These are phyloP conservation scores for Artemisia argyi DNA, from an alignment of 129 eudicot genomes.

Conservation along the genomic window DNA sequence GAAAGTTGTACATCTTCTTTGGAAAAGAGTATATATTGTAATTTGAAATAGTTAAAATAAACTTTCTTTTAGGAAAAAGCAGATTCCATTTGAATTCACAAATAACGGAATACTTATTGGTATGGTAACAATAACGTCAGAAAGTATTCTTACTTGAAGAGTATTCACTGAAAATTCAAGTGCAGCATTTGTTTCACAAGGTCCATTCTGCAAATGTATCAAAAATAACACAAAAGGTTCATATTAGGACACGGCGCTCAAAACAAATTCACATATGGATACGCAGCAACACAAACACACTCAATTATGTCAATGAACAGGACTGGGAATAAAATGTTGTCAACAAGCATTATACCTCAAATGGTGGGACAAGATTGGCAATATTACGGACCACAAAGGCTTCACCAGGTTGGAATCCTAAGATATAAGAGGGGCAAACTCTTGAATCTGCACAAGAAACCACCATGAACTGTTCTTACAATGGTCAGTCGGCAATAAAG, in stretches of 20 bases:
- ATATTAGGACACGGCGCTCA: background rate
- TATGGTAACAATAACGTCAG: constrained; percentile 7
- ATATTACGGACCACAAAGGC: constrained; percentile 84
- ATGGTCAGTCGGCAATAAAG: constrained; percentile 35
- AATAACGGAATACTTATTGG: background rate
- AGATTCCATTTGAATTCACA: background rate
- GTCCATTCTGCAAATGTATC: constrained; percentile 65
- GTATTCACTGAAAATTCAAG: constrained; percentile 87
- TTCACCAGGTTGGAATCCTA: constrained; percentile 96
- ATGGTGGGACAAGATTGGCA: constrained; percentile 91
- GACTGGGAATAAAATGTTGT: background rate
- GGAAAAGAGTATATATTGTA: background rate
- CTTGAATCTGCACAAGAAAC: constrained; percentile 98
- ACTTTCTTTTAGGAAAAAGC: background rate
- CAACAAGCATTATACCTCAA: constrained; percentile 48
- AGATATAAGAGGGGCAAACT: constrained; percentile 83
- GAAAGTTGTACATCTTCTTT: background rate
- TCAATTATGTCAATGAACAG: background rate
- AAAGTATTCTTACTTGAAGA: constrained; percentile 59
- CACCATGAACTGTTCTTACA: constrained; percentile 77
- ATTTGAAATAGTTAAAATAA: background rate
- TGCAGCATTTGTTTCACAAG: constrained; percentile 89
- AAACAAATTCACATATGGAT: background rate
- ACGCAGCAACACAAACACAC: background rate
- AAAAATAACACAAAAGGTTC: constrained; percentile 3